A percentile compares a stretch with the other conserved stretches of the same genome.
These are phyloP conservation scores for Podaxis sp. DNA, from an alignment of 768 basidiomycete species.

Conservation along the genomic window DNA sequence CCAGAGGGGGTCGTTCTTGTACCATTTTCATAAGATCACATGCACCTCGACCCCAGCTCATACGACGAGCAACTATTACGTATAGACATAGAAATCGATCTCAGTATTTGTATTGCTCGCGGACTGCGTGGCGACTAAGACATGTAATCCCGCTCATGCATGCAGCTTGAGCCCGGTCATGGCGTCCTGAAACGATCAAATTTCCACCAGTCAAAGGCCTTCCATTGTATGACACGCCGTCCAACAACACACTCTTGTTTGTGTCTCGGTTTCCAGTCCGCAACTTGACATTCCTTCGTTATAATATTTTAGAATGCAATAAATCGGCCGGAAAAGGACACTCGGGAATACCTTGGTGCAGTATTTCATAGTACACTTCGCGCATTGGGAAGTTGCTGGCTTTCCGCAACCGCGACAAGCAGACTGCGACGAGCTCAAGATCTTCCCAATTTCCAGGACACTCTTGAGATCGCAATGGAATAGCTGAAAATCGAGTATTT, in stretches of 20 bases:
- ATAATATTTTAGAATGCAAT: background rate
- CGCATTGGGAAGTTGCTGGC: constrained; percentile 1
- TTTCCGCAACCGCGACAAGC: constrained; percentile 12
- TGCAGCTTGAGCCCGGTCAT: background rate
- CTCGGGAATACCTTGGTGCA: constrained; percentile 3
- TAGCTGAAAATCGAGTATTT: background rate
- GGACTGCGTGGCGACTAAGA: background rate
- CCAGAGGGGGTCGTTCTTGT: background rate
- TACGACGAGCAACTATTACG: no score
- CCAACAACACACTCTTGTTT: constrained; percentile 9
- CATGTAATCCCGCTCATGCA: background rate
- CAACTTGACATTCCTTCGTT: constrained; percentile 4
- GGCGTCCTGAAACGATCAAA: constrained; percentile 2
- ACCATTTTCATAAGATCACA: no score
- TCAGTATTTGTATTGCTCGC: no score
- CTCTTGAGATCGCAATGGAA: constrained; percentile 2
- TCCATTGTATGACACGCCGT: constrained; percentile 1
- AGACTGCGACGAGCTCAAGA: background rate
- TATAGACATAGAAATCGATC: no score
- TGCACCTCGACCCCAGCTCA: no score
- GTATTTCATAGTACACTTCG: constrained; percentile 8
- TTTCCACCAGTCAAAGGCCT: constrained; percentile 1
- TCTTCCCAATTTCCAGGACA: background rate
- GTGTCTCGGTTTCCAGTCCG: constrained; percentile 11
- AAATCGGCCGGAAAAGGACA: background rate